phyloP scores from a whole-genome alignment of 2,329 filamentous ascomycete species.

The Trichoderma harzianum region DNA sequence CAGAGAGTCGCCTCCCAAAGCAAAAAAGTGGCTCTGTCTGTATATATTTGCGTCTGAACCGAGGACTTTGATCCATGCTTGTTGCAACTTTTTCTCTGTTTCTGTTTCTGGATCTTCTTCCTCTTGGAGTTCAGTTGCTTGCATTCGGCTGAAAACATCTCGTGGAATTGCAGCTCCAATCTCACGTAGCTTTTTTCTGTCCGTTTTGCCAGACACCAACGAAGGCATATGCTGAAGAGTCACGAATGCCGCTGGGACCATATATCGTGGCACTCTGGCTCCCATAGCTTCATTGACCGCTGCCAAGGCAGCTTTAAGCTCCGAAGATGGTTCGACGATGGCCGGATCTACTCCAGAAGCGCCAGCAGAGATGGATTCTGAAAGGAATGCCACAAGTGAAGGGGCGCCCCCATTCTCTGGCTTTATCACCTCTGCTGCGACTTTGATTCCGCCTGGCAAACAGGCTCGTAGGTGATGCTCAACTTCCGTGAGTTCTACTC shows the following conservation, averaged over 20 bases:
- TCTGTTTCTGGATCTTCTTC: slow-evolving; percentile 37
- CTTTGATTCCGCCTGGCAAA: slow-evolving; percentile 41
- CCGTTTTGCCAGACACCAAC: slow-evolving; percentile 48
- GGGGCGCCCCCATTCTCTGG: slow-evolving; percentile 40
- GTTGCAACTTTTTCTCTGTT: slow-evolving; percentile 37
- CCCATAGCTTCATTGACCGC: slow-evolving; percentile 33
- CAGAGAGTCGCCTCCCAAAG: slow-evolving; percentile 49
- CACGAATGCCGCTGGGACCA: slow-evolving; percentile 48
- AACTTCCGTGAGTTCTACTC: slow-evolving; percentile 58
- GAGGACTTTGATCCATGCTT: slow-evolving; percentile 39
- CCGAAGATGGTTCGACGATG: slow-evolving; percentile 32
- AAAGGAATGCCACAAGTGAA: slow-evolving; percentile 45
- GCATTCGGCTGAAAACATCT: slow-evolving; percentile 37
- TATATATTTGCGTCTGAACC: slow-evolving; percentile 34
- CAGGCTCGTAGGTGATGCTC: slow-evolving; percentile 47
- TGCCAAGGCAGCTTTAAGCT: slow-evolving; percentile 31
- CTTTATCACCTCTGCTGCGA: slow-evolving; percentile 48
- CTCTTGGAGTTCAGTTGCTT: slow-evolving; percentile 16
- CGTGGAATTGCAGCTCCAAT: slow-evolving; percentile 41
- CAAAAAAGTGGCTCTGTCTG: slow-evolving; percentile 44
- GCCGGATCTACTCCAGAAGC: slow-evolving; percentile 21
- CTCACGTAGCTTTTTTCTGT: slow-evolving; percentile 47
- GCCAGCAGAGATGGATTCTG: slow-evolving; percentile 24
- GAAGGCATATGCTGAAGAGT: slow-evolving; percentile 45
- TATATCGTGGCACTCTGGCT: slow-evolving; percentile 41